Conservation (phyloP, 2,329 filamentous ascomycete genomes). For the Raffaelea arxii region DNA sequence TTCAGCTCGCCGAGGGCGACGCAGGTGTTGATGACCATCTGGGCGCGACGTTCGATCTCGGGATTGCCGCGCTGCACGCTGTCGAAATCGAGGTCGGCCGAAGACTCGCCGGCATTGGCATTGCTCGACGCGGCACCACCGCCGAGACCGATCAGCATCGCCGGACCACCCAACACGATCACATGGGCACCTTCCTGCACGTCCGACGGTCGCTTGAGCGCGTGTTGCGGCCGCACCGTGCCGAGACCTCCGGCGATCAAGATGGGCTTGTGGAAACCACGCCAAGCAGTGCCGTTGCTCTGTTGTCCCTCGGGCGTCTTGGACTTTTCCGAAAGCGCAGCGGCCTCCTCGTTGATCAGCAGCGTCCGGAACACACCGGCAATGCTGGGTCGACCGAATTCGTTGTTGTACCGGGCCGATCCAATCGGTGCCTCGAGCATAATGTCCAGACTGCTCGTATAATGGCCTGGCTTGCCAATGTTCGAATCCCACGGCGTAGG, state of each 20-base stretch:
- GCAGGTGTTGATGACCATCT: conserved; percentile 97
- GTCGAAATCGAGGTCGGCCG: conserved; percentile 88
- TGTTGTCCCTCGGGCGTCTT: conserved; percentile 17
- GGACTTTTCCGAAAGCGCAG: conserved; percentile 41
- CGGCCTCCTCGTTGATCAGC: too few species aligned
- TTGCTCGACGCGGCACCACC: conserved; percentile 92
- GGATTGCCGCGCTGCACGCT: conserved; percentile 96
- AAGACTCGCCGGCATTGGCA: conserved; percentile 76
- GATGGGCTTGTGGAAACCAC: conserved; percentile 96
- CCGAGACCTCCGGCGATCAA: conserved; percentile 97
- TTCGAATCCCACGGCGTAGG: conserved; percentile 84
- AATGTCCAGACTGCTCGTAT: conserved; percentile 89
- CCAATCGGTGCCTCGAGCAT: conserved; percentile 97
- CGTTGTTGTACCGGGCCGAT: conserved; percentile 93
- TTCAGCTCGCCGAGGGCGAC: conserved; percentile 73
- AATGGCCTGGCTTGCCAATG: conserved; percentile 81
- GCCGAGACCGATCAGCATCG: conserved; percentile 95
- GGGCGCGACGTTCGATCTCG: conserved; percentile 87
- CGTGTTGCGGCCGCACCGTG: conserved; percentile 82
- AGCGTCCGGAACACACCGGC: conserved; percentile 88
- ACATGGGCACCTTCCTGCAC: conserved; percentile 84
- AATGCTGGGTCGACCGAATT: conserved; percentile 85
- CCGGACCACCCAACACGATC: conserved; percentile 87
- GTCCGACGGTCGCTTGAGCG: conserved; percentile 69
- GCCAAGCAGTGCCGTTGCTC: conserved; percentile 46